phyloP scores from a whole-genome alignment of 2,329 filamentous ascomycete species.

The Pseudogymnoascus sp. region DNA sequence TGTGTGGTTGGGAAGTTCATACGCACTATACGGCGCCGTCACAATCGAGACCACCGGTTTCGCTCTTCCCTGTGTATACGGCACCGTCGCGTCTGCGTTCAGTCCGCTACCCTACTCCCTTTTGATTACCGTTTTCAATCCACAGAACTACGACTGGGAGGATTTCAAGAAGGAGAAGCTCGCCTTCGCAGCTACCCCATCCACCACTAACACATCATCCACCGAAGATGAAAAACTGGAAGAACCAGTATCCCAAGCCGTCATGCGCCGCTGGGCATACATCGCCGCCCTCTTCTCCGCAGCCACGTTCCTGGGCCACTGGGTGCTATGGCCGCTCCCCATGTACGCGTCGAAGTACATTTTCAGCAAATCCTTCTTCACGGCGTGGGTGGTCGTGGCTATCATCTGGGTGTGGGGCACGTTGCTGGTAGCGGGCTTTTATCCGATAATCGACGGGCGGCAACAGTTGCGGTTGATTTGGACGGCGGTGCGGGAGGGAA shows the following conservation, averaged over 20 bases:
- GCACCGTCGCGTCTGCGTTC: slow-evolving; percentile 40
- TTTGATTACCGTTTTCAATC: slow-evolving; percentile 37
- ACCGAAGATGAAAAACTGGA: slow-evolving; percentile 23
- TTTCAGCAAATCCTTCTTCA: slow-evolving; percentile 39
- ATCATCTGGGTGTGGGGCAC: slow-evolving; percentile 47
- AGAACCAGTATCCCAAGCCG: slow-evolving; percentile 21
- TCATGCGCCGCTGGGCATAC: slow-evolving; percentile 35
- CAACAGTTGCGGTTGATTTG: background rate
- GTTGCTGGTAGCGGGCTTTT: slow-evolving; percentile 40
- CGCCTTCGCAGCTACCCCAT: slow-evolving; percentile 26
- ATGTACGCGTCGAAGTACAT: slow-evolving; percentile 45
- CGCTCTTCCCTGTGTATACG: slow-evolving; percentile 43
- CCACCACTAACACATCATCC: slow-evolving; percentile 18
- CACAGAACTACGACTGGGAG: slow-evolving; percentile 30
- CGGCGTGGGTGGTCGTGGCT: slow-evolving; percentile 40
- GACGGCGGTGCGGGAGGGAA: background rate
- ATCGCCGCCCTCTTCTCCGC: slow-evolving; percentile 38
- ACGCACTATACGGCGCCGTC: slow-evolving; percentile 38
- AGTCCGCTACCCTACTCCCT: slow-evolving; percentile 36
- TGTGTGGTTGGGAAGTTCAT: slow-evolving; percentile 43
- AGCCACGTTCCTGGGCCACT: slow-evolving; percentile 43
- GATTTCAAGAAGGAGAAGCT: slow-evolving; percentile 34
- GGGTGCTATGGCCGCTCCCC: slow-evolving; percentile 45
- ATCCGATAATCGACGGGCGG: slow-evolving; percentile 30
- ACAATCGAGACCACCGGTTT: slow-evolving; percentile 39